These are phyloP conservation scores for Petrea volubilis DNA, from an alignment of 257 asterid genomes.

Conservation along the genomic window DNA sequence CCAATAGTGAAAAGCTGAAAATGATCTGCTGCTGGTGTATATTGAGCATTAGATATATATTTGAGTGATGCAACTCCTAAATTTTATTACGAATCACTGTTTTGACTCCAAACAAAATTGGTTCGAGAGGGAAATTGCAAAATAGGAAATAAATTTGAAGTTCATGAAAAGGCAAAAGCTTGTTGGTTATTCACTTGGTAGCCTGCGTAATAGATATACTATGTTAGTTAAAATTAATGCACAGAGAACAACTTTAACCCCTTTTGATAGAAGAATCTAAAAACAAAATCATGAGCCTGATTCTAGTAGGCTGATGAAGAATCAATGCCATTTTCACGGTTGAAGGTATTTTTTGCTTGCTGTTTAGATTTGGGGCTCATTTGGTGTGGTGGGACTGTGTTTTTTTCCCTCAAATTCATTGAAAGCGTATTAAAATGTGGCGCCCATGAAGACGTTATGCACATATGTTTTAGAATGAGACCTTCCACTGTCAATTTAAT, in stretches of 20 bases:
- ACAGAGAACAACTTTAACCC: neutral
- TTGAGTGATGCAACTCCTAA: neutral
- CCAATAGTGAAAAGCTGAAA: neutral
- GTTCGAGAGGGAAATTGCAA: neutral
- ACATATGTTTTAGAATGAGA: conserved; percentile 22
- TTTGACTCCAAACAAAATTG: neutral
- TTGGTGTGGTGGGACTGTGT: neutral
- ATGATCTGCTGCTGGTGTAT: neutral
- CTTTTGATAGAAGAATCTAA: too few relatives aligned
- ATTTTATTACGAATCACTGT: neutral
- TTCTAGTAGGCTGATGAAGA: neutral
- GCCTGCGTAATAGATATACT: neutral
- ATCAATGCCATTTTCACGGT: neutral
- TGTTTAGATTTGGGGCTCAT: neutral
- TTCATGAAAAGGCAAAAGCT: neutral
- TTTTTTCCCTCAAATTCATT: neutral
- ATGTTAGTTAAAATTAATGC: neutral
- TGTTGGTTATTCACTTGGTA: neutral
- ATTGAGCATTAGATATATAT: neutral
- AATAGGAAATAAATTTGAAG: neutral
- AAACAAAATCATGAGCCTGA: neutral
- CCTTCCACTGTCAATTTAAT: neutral
- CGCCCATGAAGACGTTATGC: neutral
- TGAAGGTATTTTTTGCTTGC: neutral
- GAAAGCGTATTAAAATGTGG: neutral